These are phyloP conservation scores for Leptosphaerulina australis DNA, from an alignment of 2,329 filamentous ascomycete species.

Conservation along the genomic window DNA sequence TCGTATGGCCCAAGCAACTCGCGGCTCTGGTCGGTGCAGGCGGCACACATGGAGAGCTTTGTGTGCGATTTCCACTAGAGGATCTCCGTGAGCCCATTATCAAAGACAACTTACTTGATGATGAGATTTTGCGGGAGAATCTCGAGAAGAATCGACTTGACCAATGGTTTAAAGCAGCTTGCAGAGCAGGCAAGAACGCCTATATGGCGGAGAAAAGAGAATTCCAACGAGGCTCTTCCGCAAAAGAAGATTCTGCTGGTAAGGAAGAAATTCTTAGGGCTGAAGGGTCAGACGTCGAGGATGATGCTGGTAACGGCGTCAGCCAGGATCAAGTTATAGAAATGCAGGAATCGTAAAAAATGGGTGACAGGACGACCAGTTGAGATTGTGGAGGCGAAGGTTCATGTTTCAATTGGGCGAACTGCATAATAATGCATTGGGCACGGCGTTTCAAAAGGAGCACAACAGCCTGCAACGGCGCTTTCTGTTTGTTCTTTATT, in stretches of 20 bases:
- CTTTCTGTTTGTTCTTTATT: slow-evolving; percentile 15
- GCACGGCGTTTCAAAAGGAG: slow-evolving; percentile 35
- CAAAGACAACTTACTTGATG: slow-evolving; percentile 75
- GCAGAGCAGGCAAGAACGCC: slow-evolving; percentile 46
- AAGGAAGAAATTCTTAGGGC: slow-evolving; percentile 12
- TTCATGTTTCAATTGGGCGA: slow-evolving; percentile 26
- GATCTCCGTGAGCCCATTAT: slow-evolving; percentile 70
- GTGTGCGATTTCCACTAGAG: slow-evolving; percentile 57
- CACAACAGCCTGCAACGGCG: slow-evolving; percentile 14
- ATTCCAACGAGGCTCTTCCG: slow-evolving; percentile 22
- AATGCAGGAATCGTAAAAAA: slow-evolving; percentile 40
- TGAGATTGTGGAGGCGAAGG: slow-evolving; percentile 13
- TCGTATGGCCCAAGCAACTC: slow-evolving; percentile 31
- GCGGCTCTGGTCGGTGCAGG: slow-evolving; percentile 51
- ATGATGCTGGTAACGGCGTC: slow-evolving; percentile 32
- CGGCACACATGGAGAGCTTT: slow-evolving; percentile 64
- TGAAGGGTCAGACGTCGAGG: slow-evolving; percentile 26
- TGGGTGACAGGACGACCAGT: not conserved
- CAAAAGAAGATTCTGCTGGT: slow-evolving; percentile 5
- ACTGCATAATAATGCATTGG: slow-evolving; percentile 30
- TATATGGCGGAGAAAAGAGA: slow-evolving; percentile 27
- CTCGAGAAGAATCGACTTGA: slow-evolving; percentile 72
- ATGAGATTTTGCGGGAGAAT: slow-evolving; percentile 67
- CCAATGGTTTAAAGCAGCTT: slow-evolving; percentile 66
- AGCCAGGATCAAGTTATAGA: slow-evolving; percentile 37